phyloP scores from a whole-genome alignment of 257 asterid genomes.

The Solanum arcanum region DNA sequence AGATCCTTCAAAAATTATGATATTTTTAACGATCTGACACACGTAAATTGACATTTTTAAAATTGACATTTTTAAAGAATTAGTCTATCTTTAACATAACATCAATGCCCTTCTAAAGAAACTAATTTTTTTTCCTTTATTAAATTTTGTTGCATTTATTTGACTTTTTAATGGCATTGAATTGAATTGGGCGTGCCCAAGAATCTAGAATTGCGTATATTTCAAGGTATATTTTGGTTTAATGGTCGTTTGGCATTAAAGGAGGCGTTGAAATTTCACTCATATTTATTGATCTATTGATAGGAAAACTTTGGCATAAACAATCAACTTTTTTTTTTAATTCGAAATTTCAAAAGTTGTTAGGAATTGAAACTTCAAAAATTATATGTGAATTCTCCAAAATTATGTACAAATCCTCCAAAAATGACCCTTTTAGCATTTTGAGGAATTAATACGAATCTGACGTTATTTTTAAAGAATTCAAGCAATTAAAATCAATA shows the following conservation, averaged over 20 bases:
- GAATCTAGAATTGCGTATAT: background rate
- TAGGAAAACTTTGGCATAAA: background rate
- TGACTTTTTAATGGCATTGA: background rate
- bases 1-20: background rate
- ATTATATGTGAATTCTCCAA: background rate
- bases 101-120: background rate
- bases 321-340: background rate
- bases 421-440: background rate
- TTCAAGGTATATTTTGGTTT: background rate
- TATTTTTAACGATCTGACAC: background rate
- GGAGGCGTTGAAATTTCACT: background rate
- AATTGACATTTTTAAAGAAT: background rate
- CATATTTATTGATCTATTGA: background rate
- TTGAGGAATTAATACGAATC: too few species aligned
- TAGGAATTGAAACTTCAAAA: background rate
- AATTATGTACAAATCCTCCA: background rate
- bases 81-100: background rate
- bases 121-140: background rate
- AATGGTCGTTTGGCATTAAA: background rate
- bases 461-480: background rate
- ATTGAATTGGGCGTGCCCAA: background rate
- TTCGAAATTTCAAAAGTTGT: background rate
- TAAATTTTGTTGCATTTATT: background rate
- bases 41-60: background rate
- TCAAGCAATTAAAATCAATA: background rate